Base-by-base conservation (phyloP, 176 grass and related monocot species). In the Puccinellia tenuiflora region DNA sequence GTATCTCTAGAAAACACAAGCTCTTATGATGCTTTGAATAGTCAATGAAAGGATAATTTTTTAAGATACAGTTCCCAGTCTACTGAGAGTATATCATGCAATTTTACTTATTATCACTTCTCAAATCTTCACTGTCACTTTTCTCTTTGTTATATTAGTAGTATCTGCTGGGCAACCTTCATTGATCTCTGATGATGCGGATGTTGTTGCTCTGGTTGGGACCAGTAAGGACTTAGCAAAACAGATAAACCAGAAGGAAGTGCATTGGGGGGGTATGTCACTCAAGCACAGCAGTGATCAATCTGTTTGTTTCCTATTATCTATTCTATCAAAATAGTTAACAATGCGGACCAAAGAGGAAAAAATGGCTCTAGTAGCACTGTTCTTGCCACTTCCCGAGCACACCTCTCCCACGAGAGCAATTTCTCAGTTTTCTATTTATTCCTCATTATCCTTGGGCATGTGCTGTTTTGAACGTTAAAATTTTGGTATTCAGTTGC, bases 171-270 rank as follows among this genome's bases (percentile, higher is more conserved):
- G 96, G 69, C 92, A 98, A 68, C 91, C 92, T 24, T 77, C 87
- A 38, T 75, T 90, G 84, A 95, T 98, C 66, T 91, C 91, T 87
- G 96, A 98, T 86, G 92, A 95, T 77, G 57, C 74, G n/a, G 92
- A 98, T 15, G 92, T 92, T 77, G 87, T 95, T 85, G 89, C 88
- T 86, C 80, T 98, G 51, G 71, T 95, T 85, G 96, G 96, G 68
- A 92, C 81, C 65, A 98, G 83, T 47, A 94, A 95, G 84, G 96
- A 98, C 77, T 82, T 93, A 73, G 96, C 92, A 74, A 98, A 92
- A 87, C 90, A 98, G 48, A 92, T 98, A 88, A 98, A 98, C 86
- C 92, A 91, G 92, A 95, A 95, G 85, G 96, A 98, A 86, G 85
- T 98, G 74, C 92, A 88, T 85, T 98, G 96, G 96, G 96, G n/a